Evolutionary conservation across 2,329 filamentous ascomycete genomes (phyloP).

Genomic region (Trichoderma citrinoviride): DNA sequence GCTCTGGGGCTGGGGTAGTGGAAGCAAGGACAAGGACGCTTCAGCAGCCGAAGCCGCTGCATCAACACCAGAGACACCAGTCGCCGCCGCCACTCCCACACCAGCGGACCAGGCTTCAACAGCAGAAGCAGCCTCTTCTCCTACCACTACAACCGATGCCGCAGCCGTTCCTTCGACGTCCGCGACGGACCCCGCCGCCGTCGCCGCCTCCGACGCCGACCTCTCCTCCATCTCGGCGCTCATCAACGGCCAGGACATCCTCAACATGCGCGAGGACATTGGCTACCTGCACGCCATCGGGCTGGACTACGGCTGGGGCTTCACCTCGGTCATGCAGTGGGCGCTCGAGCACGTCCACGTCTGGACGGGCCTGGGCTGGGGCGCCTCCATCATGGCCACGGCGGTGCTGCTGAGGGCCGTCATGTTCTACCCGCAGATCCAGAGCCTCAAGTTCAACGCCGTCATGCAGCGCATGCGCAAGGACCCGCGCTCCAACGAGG

Average conservation of each 20-base stretch:
- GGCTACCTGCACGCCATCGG: constrained; percentile 82
- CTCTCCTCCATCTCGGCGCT: constrained; percentile 36
- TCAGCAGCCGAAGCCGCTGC: constrained; percentile 22
- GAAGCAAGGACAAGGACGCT: constrained; percentile 30
- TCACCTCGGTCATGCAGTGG: constrained; percentile 71
- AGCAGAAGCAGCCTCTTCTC: background rate
- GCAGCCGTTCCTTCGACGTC: constrained; percentile 21
- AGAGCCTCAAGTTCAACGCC: constrained; percentile 43
- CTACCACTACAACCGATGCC: constrained; percentile 21
- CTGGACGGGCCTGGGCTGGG: constrained; percentile 75
- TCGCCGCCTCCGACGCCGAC: constrained; percentile 34
- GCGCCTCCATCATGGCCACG: constrained; percentile 66
- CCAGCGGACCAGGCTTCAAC: constrained; percentile 13
- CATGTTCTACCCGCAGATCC: constrained; percentile 61
- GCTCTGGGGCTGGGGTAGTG: constrained; percentile 39
- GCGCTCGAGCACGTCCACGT: constrained; percentile 80
- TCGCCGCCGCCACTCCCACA: constrained; percentile 21
- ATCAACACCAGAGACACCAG: constrained; percentile 25
- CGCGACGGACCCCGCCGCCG: constrained; percentile 27
- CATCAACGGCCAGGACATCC: constrained; percentile 44
- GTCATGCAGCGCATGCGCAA: constrained; percentile 56
- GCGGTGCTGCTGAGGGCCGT: constrained; percentile 62
- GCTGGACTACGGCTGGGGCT: constrained; percentile 82
- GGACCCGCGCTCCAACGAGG: constrained; percentile 52
- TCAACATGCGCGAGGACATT: constrained; percentile 67